Conservation (phyloP, 2,329 filamentous ascomycete genomes). For the Boeremia exigua region DNA sequence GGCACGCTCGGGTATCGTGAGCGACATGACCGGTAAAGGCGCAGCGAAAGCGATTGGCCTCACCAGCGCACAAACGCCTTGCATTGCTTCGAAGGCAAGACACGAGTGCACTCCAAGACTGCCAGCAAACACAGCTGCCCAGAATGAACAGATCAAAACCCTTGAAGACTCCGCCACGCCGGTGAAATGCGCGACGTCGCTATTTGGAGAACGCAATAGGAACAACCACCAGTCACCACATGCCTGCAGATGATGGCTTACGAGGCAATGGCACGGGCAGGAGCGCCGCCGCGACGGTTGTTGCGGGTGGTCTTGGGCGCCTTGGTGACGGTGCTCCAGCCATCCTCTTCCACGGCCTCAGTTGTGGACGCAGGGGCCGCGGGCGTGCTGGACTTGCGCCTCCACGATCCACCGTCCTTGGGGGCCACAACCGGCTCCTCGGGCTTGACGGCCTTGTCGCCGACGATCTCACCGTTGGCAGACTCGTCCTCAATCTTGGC, state of each 20-base stretch:
- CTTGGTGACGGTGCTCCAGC: conserved; percentile 60
- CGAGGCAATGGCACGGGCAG: conserved; percentile 55
- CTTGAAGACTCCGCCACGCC: conserved; percentile 34
- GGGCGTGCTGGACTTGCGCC: conserved; percentile 44
- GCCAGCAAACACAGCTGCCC: conserved; percentile 32
- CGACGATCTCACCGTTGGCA: conserved; percentile 58
- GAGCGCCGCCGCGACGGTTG: conserved; percentile 50
- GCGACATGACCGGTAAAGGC: conserved; percentile 28
- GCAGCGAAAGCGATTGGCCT: conserved; percentile 24
- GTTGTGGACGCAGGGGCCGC: conserved; percentile 49
- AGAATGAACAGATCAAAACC: conserved; percentile 29
- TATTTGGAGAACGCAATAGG: conserved; percentile 32
- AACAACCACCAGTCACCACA: conserved; percentile 14
- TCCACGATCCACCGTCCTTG: conserved; percentile 48
- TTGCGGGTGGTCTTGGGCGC: conserved; percentile 49
- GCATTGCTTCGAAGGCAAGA: conserved; percentile 21
- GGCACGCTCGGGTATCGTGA: conserved; percentile 30
- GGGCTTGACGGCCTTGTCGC: conserved; percentile 62
- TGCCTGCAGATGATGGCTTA: conserved; percentile 27
- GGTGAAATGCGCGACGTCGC: conserved; percentile 34
- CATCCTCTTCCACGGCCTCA: conserved; percentile 58
- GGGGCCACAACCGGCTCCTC: conserved; percentile 60
- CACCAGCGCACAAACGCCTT: conserved; percentile 23
- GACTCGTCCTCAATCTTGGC: conserved; percentile 51
- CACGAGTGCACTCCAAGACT: conserved; percentile 20